phyloP scores from a whole-genome alignment of 768 basidiomycete species.

The Podaxis sp. region DNA sequence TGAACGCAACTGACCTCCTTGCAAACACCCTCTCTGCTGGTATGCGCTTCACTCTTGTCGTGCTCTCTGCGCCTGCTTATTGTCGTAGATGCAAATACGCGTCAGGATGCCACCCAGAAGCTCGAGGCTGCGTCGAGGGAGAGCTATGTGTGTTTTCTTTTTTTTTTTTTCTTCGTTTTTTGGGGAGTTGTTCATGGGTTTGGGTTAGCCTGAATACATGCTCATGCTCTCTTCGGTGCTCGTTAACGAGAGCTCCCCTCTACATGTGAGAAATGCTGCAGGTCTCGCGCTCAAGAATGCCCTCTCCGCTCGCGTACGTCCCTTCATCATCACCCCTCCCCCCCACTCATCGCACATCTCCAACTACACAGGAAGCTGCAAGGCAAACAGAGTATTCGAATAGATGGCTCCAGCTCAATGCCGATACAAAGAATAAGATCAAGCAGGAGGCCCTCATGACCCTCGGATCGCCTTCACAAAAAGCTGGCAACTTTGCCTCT shows the following conservation, averaged over 20 bases:
- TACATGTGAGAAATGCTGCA: constrained; percentile 91
- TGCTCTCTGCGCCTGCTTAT: constrained; percentile 29
- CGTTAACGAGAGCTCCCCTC: constrained; percentile 64
- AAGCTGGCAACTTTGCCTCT: constrained; percentile 84
- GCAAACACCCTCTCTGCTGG: constrained; percentile 91
- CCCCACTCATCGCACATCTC: constrained; percentile 14
- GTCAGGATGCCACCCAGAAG: constrained; percentile 88
- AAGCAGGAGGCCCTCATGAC: constrained; percentile 85
- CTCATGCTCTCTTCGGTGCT: constrained; percentile 85
- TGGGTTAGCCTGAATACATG: constrained; percentile 83
- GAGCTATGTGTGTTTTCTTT: constrained; percentile 74
- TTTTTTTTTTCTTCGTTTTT: constrained; percentile 14
- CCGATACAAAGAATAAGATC: constrained; percentile 70
- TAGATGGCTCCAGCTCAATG: constrained; percentile 80
- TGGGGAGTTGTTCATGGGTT: constrained; percentile 20
- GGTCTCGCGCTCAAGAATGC: constrained; percentile 97
- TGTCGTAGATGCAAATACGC: constrained; percentile 75
- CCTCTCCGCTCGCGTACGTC: constrained; percentile 81
- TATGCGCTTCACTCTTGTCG: constrained; percentile 37
- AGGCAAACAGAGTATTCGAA: constrained; percentile 74
- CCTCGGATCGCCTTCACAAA: constrained; percentile 66
- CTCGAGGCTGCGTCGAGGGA: constrained; percentile 83
- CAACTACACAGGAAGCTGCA: constrained; percentile 54
- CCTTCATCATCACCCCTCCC: constrained; percentile 19
- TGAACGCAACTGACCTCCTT: constrained; percentile 91